Evolutionary conservation across 768 basidiomycete genomes (phyloP).

Genomic region (Podaxis pistillaris): DNA sequence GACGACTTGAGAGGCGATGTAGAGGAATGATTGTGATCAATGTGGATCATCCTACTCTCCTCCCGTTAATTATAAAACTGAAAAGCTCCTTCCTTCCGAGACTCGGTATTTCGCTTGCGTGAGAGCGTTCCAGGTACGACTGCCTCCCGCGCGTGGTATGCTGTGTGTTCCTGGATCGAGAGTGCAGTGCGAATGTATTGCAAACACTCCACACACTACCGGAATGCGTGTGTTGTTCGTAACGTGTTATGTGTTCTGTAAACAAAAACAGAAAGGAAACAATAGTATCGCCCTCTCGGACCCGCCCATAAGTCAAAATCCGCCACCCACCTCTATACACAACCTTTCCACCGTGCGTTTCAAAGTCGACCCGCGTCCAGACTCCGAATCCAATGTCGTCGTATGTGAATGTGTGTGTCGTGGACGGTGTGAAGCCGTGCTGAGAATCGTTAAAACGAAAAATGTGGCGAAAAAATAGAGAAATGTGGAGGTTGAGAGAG

Average conservation of each 20-base stretch:
- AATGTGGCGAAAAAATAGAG: neutral
- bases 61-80: constrained; percentile 4
- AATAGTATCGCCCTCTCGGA: neutral
- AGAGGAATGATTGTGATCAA: constrained; percentile 13
- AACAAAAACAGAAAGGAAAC: constrained; percentile 1
- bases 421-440: neutral
- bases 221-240: neutral
- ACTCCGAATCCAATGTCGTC: neutral
- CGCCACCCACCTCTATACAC: neutral
- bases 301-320: neutral
- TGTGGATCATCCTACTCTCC: constrained; percentile 11
- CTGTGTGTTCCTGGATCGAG: neutral
- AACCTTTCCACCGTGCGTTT: neutral
- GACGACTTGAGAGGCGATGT: constrained; percentile 15
- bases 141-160: neutral
- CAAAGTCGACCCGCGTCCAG: neutral
- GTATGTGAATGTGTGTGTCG: neutral
- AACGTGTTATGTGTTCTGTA: neutral
- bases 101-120: neutral
- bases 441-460: neutral
- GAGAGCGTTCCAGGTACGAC: neutral
- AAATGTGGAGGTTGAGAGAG: neutral
- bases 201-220: neutral
- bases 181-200: neutral
- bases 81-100: neutral